phyloP scores from a whole-genome alignment of 768 basidiomycete species.

The Termitomyces sp. region DNA sequence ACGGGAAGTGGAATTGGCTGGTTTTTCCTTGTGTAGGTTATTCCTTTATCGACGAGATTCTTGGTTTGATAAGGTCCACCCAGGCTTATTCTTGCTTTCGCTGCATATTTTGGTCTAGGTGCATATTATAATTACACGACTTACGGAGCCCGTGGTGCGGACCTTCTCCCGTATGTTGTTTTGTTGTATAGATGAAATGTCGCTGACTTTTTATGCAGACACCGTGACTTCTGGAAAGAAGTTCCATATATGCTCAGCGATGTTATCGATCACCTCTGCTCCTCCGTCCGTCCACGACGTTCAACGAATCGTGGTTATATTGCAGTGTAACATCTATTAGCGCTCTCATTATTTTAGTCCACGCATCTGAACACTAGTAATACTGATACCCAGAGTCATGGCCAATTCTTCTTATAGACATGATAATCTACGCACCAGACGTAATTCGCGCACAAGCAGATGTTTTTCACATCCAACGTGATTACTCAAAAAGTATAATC shows the following conservation, averaged over 20 bases:
- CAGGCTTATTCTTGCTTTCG: conserved; percentile 63
- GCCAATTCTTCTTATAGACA: background rate
- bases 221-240: conserved; percentile 89
- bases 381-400: background rate
- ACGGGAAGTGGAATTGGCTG: conserved; percentile 80
- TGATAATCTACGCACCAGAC: background rate
- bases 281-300: conserved; percentile 63
- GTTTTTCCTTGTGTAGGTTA: conserved; percentile 79
- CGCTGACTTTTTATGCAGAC: conserved; percentile 38
- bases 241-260: conserved; percentile 84
- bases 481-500: background rate
- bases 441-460: background rate
- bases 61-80: background rate
- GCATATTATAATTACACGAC: conserved; percentile 87
- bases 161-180: conserved; percentile 74
- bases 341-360: background rate
- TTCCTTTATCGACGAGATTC: background rate
- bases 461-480: no score
- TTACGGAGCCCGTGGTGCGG: conserved; percentile 79
- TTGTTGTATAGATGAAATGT: background rate
- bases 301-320: conserved; percentile 68
- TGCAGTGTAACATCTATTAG: conserved; percentile 47
- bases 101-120: conserved; percentile 71
- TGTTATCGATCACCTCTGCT: conserved; percentile 74
- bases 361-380: background rate